A percentile compares a stretch with the other conserved stretches of the same genome.
Evolutionary conservation across 2,329 filamentous ascomycete species (phyloP).

Genomic region (Colletotrichum kahawae): DNA sequence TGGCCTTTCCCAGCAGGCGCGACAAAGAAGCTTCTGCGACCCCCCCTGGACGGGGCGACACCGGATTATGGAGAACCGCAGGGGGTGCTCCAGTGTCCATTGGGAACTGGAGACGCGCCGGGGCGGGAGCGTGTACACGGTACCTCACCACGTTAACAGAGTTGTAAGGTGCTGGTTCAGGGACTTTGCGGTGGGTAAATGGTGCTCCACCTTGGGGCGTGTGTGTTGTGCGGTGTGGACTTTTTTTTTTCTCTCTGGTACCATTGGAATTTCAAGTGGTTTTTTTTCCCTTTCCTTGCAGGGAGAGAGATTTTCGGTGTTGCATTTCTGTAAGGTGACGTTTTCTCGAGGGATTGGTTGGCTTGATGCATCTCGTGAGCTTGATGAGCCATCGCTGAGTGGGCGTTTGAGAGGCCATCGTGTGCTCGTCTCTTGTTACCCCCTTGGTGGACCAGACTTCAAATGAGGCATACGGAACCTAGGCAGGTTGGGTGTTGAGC

Average conservation of each 20-base stretch:
- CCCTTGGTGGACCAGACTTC: not conserved
- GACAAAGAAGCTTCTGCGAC: not conserved
- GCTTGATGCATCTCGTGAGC: not conserved
- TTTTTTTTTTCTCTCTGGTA: not conserved
- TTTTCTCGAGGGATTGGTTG: not conserved
- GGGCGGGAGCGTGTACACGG: not conserved
- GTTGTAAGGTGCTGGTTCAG: slow-evolving; percentile 6
- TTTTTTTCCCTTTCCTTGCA: not conserved
- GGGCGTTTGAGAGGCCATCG: not conserved
- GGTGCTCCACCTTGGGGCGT: not conserved
- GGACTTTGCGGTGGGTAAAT: not conserved
- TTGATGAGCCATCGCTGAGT: not conserved
- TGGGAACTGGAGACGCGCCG: not conserved
- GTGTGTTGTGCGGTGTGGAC: slow-evolving; percentile 7
- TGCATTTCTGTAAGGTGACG: not conserved
- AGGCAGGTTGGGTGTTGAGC: not conserved
- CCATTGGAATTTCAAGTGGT: not conserved
- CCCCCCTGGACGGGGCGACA: slow-evolving; percentile 12
- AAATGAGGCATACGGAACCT: slow-evolving; percentile 7
- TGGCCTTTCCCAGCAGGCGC: not conserved
- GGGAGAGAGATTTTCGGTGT: not conserved
- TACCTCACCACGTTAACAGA: not conserved
- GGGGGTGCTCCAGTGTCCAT: not conserved
- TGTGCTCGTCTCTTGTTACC: not conserved
- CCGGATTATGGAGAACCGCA: slow-evolving; percentile 19